Conservation (phyloP, 2,329 filamentous ascomycete species). For the Fusarium verticillioides region DNA sequence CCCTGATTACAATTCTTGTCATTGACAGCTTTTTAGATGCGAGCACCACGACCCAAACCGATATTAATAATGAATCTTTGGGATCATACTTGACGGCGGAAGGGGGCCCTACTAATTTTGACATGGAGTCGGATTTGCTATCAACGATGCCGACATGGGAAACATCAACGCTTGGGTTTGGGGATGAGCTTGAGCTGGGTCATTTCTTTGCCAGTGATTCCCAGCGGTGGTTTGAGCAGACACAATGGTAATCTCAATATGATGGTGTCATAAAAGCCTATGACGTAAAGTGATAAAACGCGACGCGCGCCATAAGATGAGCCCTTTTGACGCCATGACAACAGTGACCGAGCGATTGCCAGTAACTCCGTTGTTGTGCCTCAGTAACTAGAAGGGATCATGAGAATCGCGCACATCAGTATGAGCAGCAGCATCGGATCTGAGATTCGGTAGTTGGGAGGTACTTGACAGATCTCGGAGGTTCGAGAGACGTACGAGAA, state of each 20-base stretch:
- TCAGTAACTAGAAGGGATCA: not conserved
- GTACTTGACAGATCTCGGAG: not conserved
- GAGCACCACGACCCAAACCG: not conserved
- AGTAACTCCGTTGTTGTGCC: accelerated
- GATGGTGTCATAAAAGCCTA: not conserved
- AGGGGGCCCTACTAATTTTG: not conserved
- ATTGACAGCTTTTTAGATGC: not conserved
- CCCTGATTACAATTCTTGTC: no score
- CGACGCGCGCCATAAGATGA: accelerated
- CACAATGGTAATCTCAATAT: not conserved
- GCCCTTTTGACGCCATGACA: not conserved
- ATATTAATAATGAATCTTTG: not conserved
- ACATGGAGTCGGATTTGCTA: not conserved
- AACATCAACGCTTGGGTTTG: not conserved
- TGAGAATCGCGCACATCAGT: not conserved
- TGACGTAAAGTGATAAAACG: not conserved
- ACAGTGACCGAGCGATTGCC: accelerated
- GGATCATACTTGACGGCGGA: not conserved
- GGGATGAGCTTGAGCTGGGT: conserved; percentile 12
- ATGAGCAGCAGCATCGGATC: not conserved
- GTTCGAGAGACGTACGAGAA: accelerated
- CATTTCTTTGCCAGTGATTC: conserved; percentile 9
- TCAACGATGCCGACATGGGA: conserved; percentile 8
- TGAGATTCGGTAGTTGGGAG: not conserved
- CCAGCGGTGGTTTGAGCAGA: conserved; percentile 8